Evolutionary conservation across 2,329 filamentous ascomycete species (phyloP), one percentile per base, ranked within the genome.

Genomic region (Alternaria postmessia): DNA sequence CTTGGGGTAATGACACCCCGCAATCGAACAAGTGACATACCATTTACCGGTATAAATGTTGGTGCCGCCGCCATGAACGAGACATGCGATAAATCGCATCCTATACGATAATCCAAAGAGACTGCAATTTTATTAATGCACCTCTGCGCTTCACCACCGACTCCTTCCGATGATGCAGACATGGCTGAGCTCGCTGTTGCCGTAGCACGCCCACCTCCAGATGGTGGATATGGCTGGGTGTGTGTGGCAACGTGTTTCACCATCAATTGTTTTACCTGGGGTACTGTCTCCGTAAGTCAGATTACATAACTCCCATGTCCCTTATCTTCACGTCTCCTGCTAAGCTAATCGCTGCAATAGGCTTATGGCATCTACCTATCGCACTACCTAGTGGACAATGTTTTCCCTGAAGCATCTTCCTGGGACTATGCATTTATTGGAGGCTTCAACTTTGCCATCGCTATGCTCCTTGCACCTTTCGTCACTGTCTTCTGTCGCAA

Each of bases 361-460:
- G 65, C 67, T 20, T 83, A 80, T 57, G 80, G 80, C 38, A 77
- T 83, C 14, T 83, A 81, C 56, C 74, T 83, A 0, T 74, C 77
- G 6, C 75, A 81, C 52, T 83, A 81, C 57, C 70, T 82, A 14
- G 59, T 69, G 7, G 64, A 75, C 38, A 53, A 74, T 8, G 69
- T 70, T 8, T 82, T 80, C 51, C 69, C 74, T 0, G 67, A 67
- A 16, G 76, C 80, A 14, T 70, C 67, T 1, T 51, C 74, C 0
- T 67, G 80, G 42, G 75, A 80, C 56, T 81, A 77, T 63, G 79
- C 78, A 5, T 74, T 80, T 43, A 74, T 81, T 26, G 79, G 80
- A 6, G 78, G 79, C 16, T 66, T 82, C 26, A 75, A 75, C 53
- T 78, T 81, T 57, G 65, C 72, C 4, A 60, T 72, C 5, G 67